A percentile compares a stretch with the other conserved stretches of the same genome.
phyloP scores from a whole-genome alignment of 805 yeast species.

The Yarrowia yakushimensis region DNA sequence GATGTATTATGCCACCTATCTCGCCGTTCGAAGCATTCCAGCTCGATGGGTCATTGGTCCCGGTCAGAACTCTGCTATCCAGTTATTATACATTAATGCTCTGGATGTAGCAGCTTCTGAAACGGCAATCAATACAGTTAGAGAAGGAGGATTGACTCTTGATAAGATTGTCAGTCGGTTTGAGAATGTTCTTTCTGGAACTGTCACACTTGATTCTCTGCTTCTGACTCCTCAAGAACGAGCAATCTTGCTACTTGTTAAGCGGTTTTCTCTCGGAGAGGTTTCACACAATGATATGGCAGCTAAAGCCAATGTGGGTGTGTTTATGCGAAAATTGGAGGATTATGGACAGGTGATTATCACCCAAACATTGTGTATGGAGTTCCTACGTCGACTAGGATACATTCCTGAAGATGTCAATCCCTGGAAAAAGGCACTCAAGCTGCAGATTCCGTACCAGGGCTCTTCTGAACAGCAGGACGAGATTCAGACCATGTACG shows the following conservation, averaged over 20 bases:
- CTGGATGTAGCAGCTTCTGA: not conserved
- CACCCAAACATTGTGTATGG: not conserved
- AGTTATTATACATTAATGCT: constrained; percentile 6
- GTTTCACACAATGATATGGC: constrained; percentile 27
- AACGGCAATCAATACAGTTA: constrained; percentile 1
- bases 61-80: not conserved
- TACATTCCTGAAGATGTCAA: constrained; percentile 4
- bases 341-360: not conserved
- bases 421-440: constrained; percentile 5
- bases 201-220: not conserved
- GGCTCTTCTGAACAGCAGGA: constrained; percentile 9
- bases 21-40: constrained; percentile 14
- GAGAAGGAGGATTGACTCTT: not conserved
- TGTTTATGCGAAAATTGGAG: not conserved
- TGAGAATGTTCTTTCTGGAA: not conserved
- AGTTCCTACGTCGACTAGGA: not conserved
- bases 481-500: constrained; percentile 1
- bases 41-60: constrained; percentile 6
- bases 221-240: not conserved
- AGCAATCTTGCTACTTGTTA: constrained; percentile 20
- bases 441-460: constrained; percentile 12
- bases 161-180: not conserved
- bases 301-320: constrained; percentile 27
- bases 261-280: constrained; percentile 30
- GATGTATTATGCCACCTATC: constrained; percentile 16